A percentile compares a stretch with the other conserved stretches of the same genome.
These are phyloP conservation scores for Candida albicans DNA, from an alignment of 1,139 yeast genomes.

Conservation along the genomic window DNA sequence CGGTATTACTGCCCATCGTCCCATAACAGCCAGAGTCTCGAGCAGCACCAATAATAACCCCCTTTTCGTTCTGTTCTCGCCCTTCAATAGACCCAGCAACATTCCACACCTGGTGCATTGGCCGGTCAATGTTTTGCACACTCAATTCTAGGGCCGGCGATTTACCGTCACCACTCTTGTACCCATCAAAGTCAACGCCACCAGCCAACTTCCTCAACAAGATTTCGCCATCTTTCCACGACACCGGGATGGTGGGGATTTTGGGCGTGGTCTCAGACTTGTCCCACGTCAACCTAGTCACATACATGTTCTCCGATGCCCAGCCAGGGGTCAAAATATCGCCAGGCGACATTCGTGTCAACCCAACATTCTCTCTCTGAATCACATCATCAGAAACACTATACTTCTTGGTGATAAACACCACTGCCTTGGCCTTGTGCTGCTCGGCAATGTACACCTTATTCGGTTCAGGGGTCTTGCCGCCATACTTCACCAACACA, in stretches of 20 bases:
- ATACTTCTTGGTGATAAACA: slow-evolving; percentile 34
- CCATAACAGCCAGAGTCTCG: slow-evolving; percentile 82
- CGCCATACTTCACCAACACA: slow-evolving; percentile 64
- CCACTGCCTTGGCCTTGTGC: slow-evolving; percentile 34
- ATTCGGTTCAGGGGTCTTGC: slow-evolving; percentile 37
- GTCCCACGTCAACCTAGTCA: slow-evolving; percentile 39
- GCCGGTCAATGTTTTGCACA: slow-evolving; percentile 51
- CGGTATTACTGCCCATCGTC: slow-evolving; percentile 70
- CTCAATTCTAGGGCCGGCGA: slow-evolving; percentile 31
- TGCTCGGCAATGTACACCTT: slow-evolving; percentile 36
- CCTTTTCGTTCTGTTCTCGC: slow-evolving; percentile 72
- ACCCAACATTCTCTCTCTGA: slow-evolving; percentile 65
- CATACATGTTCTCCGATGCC: slow-evolving; percentile 50
- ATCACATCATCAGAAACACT: slow-evolving; percentile 43
- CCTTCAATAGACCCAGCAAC: slow-evolving; percentile 79
- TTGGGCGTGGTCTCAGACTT: slow-evolving; percentile 60
- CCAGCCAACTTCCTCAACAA: slow-evolving; percentile 49
- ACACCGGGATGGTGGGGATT: slow-evolving; percentile 75
- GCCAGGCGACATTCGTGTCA: slow-evolving; percentile 69
- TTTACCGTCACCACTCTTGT: slow-evolving; percentile 35
- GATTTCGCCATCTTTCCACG: slow-evolving; percentile 64
- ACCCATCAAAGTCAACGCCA: slow-evolving; percentile 43
- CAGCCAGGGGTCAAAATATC: slow-evolving; percentile 81
- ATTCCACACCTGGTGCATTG: slow-evolving; percentile 75
- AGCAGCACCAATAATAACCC: slow-evolving; percentile 79